These are phyloP conservation scores for Rhododendron williamsianum DNA, from an alignment of 148 eudicot species.

Conservation along the genomic window DNA sequence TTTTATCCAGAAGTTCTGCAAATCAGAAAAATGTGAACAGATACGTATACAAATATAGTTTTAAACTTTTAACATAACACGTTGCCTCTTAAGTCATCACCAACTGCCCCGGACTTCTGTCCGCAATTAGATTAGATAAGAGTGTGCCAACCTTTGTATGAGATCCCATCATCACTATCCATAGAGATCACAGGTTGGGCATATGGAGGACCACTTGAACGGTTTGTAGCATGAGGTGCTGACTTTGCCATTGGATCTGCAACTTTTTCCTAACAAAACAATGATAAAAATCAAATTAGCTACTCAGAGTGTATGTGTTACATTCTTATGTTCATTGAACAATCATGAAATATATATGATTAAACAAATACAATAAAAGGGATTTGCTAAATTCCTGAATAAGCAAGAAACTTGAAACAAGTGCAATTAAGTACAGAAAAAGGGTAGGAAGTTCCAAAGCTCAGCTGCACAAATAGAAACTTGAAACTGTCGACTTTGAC, in stretches of 20 bases:
- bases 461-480: not conserved
- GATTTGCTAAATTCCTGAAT: not conserved
- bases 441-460: not conserved
- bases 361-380: not conserved
- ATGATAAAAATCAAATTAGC: conserved; percentile 3
- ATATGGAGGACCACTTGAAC: conserved; percentile 56
- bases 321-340: not conserved
- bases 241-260: conserved; percentile 63
- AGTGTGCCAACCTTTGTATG: conserved; percentile 51
- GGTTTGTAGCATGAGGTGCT: conserved; percentile 48
- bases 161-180: conserved; percentile 75
- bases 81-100: not conserved
- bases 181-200: conserved; percentile 43
- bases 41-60: not conserved
- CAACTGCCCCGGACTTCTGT: not conserved
- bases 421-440: not conserved
- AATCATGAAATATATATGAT: not conserved
- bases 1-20: not conserved
- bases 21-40: not conserved
- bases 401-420: not conserved
- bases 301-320: not conserved
- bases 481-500: not conserved
- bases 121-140: not conserved
- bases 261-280: conserved; percentile 54
- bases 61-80: not conserved